These are phyloP conservation scores for Polyporus arcularius DNA, from an alignment of 768 basidiomycete species.

Conservation along the genomic window DNA sequence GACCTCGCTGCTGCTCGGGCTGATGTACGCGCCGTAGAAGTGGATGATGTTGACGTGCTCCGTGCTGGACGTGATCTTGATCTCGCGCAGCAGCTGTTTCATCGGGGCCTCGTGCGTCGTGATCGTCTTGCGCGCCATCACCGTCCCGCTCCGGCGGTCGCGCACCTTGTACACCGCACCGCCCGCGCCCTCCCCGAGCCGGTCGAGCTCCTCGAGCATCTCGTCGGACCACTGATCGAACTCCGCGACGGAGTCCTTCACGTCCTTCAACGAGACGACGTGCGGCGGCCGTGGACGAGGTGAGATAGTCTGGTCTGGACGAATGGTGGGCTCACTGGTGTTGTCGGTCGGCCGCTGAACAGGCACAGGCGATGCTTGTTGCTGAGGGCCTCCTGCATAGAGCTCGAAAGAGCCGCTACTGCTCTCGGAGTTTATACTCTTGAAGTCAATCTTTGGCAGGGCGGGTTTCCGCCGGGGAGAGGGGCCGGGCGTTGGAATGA, in stretches of 20 bases:
- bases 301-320: slow-evolving; percentile 40
- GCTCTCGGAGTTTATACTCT: slow-evolving; percentile 13
- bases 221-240: slow-evolving; percentile 63
- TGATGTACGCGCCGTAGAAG: slow-evolving; percentile 92
- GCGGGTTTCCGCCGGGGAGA: slow-evolving; percentile 35
- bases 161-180: slow-evolving; percentile 94
- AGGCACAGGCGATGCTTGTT: slow-evolving; percentile 25
- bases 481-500: slow-evolving; percentile 33
- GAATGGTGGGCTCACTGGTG: slow-evolving; percentile 44
- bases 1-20: slow-evolving; percentile 85
- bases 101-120: slow-evolving; percentile 88
- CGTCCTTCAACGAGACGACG: slow-evolving; percentile 27
- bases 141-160: slow-evolving; percentile 73
- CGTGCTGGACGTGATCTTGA: slow-evolving; percentile 85
- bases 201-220: slow-evolving; percentile 69
- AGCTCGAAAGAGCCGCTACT: slow-evolving; percentile 21
- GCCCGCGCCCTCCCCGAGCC: slow-evolving; percentile 93
- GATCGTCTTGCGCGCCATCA: slow-evolving; percentile 95
- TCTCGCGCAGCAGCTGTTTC: slow-evolving; percentile 90
- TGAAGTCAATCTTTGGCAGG: slow-evolving; percentile 33
- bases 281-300: slow-evolving; percentile 35
- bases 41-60: slow-evolving; percentile 84
- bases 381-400: slow-evolving; percentile 30
- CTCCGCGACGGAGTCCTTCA: slow-evolving; percentile 36
- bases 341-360: slow-evolving; percentile 36